Evolutionary conservation across 1,284 basidiomycete genomes (phyloP).

Genomic region (Coniophora puteana): DNA sequence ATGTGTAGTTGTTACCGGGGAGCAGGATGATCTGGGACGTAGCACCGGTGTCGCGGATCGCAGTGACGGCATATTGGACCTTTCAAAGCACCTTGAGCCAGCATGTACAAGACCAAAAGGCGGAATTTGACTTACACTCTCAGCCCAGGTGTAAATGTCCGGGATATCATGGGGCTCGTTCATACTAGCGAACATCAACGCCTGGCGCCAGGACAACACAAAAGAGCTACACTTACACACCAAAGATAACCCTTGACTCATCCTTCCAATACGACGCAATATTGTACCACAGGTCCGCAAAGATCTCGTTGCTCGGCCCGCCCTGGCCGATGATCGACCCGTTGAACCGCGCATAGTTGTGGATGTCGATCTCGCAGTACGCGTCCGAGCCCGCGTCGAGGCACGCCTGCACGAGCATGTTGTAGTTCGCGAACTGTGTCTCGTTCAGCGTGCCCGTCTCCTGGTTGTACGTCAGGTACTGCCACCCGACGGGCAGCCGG

Average conservation of each 20-base stretch:
- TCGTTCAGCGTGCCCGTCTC: constrained; percentile 41
- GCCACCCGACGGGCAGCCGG: constrained; percentile 47
- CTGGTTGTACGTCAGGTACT: constrained; percentile 37
- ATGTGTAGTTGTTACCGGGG: constrained; percentile 51
- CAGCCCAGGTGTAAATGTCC: constrained; percentile 33
- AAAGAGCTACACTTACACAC: constrained; percentile 33
- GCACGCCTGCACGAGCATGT: constrained; percentile 47
- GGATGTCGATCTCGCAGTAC: constrained; percentile 53
- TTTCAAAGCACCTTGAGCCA: too few species aligned
- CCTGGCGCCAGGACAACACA: neutral
- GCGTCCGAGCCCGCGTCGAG: constrained; percentile 37
- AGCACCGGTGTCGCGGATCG: constrained; percentile 41
- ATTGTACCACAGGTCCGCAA: constrained; percentile 50
- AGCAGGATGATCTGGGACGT: constrained; percentile 51
- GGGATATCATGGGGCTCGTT: constrained; percentile 52
- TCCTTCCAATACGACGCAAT: constrained; percentile 50
- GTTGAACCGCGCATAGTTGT: constrained; percentile 57
- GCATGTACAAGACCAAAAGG: too few species aligned
- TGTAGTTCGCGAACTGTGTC: constrained; percentile 45
- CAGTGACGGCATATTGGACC: constrained; percentile 53
- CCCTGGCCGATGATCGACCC: constrained; percentile 57
- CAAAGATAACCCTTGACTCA: constrained; percentile 50
- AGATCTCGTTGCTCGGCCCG: constrained; percentile 52
- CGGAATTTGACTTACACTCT: constrained; percentile 22
- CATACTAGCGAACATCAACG: constrained; percentile 35